Evolutionary conservation across 2,329 filamentous ascomycete genomes (phyloP).

Genomic region (Trichoderma polysporum): DNA sequence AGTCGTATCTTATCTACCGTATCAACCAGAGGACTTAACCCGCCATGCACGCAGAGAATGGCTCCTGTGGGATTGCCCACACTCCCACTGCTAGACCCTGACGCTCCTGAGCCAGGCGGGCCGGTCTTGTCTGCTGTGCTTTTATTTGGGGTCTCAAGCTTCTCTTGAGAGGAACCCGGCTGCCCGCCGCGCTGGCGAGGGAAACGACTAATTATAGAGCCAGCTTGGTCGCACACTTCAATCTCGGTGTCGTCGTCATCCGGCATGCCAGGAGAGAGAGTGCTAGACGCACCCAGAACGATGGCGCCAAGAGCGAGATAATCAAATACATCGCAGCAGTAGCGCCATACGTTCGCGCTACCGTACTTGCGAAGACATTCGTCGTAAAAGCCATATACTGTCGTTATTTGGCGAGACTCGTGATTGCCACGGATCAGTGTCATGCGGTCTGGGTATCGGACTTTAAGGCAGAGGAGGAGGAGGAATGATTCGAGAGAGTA

Average conservation of each 20-base stretch:
- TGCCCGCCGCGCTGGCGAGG: slow-evolving; percentile 46
- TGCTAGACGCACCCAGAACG: slow-evolving; percentile 79
- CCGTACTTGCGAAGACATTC: slow-evolving; percentile 96
- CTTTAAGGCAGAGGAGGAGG: slow-evolving; percentile 91
- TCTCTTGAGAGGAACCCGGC: slow-evolving; percentile 22
- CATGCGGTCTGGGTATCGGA: slow-evolving; percentile 95
- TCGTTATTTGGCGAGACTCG: slow-evolving; percentile 95
- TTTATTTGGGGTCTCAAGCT: slow-evolving; percentile 29
- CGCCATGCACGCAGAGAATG: slow-evolving; percentile 93
- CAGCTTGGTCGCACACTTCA: slow-evolving; percentile 84
- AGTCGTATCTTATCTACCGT: slow-evolving; percentile 93
- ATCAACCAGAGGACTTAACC: slow-evolving; percentile 86
- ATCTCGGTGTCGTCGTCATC: slow-evolving; percentile 79
- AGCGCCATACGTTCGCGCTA: slow-evolving; percentile 93
- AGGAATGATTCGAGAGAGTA: slow-evolving; percentile 97
- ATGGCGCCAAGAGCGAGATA: slow-evolving; percentile 90
- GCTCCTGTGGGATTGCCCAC: slow-evolving; percentile 72
- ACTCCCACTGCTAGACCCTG: slow-evolving; percentile 64
- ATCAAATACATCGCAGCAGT: slow-evolving; percentile 97
- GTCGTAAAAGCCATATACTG: slow-evolving; percentile 97
- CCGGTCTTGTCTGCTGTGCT: slow-evolving; percentile 50
- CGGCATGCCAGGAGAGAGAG: slow-evolving; percentile 52
- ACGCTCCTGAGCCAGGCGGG: slow-evolving; percentile 76
- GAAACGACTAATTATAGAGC: slow-evolving; percentile 74
- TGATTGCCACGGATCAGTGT: slow-evolving; percentile 94